Percentiles rank a stretch among this genome's conserved stretches.
Evolutionary conservation across 768 basidiomycete species (phyloP).

Genomic region (Collybia mongolica): DNA sequence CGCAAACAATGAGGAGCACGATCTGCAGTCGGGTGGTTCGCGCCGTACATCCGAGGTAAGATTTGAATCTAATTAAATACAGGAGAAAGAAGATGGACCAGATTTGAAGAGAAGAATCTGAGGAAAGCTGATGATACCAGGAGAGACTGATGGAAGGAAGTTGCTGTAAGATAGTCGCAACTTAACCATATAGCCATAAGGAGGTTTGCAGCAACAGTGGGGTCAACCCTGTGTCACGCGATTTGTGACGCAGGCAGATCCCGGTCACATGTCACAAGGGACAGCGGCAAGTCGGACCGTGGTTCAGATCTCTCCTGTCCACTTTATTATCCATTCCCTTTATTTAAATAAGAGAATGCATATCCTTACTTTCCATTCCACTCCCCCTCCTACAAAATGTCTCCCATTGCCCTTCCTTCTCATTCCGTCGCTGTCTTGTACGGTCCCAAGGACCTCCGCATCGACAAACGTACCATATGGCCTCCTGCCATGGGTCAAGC

Average conservation of each 20-base stretch:
- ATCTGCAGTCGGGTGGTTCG: constrained; percentile 15
- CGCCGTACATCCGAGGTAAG: constrained; percentile 13
- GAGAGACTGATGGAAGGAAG: constrained; percentile 5
- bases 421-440: constrained; percentile 80
- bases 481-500: constrained; percentile 71
- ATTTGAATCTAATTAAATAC: constrained; percentile 2
- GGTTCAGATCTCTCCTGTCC: not conserved
- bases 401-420: constrained; percentile 45
- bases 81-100: not conserved
- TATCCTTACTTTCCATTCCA: constrained; percentile 15
- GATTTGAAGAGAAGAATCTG: not conserved
- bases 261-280: not conserved
- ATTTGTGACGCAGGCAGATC: not conserved
- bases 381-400: constrained; percentile 24
- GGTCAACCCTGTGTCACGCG: not conserved
- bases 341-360: constrained; percentile 12
- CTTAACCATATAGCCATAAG: no score
- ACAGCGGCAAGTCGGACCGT: constrained; percentile 6
- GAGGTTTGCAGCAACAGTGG: no score
- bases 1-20: constrained; percentile 7
- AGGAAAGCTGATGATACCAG: not conserved
- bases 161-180: not conserved
- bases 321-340: constrained; percentile 15
- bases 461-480: constrained; percentile 73
- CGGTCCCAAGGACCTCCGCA: constrained; percentile 77